Evolutionary conservation across 305 asterid genomes (phyloP).

Genomic region (Solanum aculeatissimum): DNA sequence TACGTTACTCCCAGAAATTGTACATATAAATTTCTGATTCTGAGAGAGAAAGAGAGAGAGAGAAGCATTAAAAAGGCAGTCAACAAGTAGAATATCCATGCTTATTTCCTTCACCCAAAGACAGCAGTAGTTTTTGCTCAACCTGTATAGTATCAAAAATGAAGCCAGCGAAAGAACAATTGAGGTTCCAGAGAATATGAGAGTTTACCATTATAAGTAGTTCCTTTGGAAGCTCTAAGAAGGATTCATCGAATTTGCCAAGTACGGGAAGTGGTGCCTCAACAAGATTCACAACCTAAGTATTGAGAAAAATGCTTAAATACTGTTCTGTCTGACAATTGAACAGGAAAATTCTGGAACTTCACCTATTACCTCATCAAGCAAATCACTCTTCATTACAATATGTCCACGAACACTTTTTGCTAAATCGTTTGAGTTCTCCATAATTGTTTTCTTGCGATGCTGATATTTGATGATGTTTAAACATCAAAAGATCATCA

Average conservation of each 20-base stretch:
- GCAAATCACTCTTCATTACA: constrained; percentile 54
- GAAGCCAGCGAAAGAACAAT: neutral
- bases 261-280: constrained; percentile 91
- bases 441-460: constrained; percentile 63
- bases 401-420: constrained; percentile 51
- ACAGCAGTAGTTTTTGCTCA: neutral
- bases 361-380: constrained; percentile 59
- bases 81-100: neutral
- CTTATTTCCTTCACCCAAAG: neutral
- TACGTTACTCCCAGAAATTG: neutral
- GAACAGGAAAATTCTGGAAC: neutral
- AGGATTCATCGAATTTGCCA: constrained; percentile 66
- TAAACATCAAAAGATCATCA: neutral
- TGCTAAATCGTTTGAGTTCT: constrained; percentile 48
- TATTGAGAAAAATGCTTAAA: constrained; percentile 12
- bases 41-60: neutral
- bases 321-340: constrained; percentile 2
- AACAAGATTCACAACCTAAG: constrained; percentile 87
- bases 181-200: constrained; percentile 2
- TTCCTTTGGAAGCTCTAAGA: constrained; percentile 88
- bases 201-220: constrained; percentile 69
- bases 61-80: neutral
- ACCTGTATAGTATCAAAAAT: neutral
- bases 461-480: constrained; percentile 30
- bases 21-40: neutral